phyloP scores from a whole-genome alignment of 345 rosid species.

The Citropsis articulata region DNA sequence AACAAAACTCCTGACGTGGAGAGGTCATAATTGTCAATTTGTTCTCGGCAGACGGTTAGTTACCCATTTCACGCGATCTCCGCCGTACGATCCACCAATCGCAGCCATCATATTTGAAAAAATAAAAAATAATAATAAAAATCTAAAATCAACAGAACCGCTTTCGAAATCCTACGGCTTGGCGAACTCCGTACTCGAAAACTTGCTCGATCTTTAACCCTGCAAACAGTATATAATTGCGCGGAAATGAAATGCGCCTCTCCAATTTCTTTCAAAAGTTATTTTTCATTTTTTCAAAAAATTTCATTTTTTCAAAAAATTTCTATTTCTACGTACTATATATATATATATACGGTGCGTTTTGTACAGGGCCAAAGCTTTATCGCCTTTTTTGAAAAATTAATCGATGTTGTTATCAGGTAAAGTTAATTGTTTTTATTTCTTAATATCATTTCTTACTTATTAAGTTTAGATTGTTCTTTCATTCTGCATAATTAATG shows the following conservation, averaged over 20 bases:
- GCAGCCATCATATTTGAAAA: not conserved
- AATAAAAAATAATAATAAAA: too few species aligned
- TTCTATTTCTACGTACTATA: too few species aligned
- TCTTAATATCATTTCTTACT: not conserved
- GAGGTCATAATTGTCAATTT: not conserved
- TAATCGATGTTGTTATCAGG: conserved; percentile 1
- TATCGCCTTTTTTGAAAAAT: not conserved
- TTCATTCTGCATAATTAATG: not conserved
- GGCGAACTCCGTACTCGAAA: not conserved
- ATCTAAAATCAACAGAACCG: not conserved
- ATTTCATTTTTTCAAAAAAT: not conserved
- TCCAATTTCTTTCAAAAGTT: not conserved
- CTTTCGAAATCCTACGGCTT: not conserved
- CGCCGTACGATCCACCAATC: conserved; percentile 10
- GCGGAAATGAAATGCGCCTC: not conserved
- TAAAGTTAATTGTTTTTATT: not conserved
- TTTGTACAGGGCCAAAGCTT: not conserved
- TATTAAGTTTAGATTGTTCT: not conserved
- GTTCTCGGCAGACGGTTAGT: not conserved
- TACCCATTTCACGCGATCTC: not conserved
- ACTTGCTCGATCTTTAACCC: conserved; percentile 1
- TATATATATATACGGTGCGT: not conserved
- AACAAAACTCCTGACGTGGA: not conserved
- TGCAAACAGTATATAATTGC: conserved; percentile 2
- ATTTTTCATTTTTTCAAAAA: not conserved